Conservation (phyloP, 2,329 filamentous ascomycete species). For the Talaromyces atroroseus region DNA sequence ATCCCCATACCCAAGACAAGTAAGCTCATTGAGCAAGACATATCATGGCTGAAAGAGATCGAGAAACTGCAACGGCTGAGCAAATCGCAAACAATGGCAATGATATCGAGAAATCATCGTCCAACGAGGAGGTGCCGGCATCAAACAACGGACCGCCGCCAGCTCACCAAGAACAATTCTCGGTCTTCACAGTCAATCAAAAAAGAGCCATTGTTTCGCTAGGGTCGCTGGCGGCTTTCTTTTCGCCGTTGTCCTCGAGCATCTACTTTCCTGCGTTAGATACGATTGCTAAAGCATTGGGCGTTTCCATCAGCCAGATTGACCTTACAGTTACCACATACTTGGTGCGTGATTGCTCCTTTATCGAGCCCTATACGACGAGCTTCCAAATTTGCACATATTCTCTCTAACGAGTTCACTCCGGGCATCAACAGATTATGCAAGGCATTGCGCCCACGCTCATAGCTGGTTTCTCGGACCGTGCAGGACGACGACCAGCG, state of each 20-base stretch:
- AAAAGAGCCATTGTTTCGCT: slow-evolving; percentile 20
- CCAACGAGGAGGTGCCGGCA: not conserved
- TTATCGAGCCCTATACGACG: not conserved
- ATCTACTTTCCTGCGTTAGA: slow-evolving; percentile 35
- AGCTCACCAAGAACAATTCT: slow-evolving; percentile 4
- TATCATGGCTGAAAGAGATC: not conserved
- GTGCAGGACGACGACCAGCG: slow-evolving; percentile 45
- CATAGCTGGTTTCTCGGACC: slow-evolving; percentile 47
- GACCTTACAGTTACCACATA: slow-evolving; percentile 51
- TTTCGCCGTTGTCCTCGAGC: slow-evolving; percentile 30
- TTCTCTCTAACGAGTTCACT: not conserved
- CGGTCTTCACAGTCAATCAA: slow-evolving; percentile 21
- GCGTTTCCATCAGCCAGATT: slow-evolving; percentile 39
- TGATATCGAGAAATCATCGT: not conserved
- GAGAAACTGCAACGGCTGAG: not conserved
- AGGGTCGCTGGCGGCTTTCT: slow-evolving; percentile 24
- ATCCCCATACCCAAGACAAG: no score
- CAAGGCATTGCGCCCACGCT: slow-evolving; percentile 52
- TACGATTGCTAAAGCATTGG: slow-evolving; percentile 32
- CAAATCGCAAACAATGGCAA: not conserved
- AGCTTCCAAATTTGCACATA: not conserved
- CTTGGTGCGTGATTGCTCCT: slow-evolving; percentile 33
- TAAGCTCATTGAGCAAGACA: not conserved
- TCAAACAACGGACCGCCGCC: not conserved
- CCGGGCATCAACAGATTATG: slow-evolving; percentile 37